phyloP scores from a whole-genome alignment of 371 early-diverging fungal species.

The Phascolomyces articulosus region DNA sequence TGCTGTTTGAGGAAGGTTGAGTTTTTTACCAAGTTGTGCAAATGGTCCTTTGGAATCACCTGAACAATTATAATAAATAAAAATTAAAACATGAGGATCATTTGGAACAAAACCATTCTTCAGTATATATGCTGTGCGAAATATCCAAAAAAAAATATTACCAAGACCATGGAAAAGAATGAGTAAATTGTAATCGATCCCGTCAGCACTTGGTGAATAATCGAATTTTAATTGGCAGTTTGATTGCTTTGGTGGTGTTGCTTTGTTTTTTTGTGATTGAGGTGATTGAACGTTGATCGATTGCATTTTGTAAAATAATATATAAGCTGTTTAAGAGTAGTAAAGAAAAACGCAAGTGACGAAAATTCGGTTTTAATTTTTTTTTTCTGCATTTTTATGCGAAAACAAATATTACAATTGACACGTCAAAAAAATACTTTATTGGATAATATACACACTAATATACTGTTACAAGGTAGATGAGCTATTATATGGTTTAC shows the following conservation, averaged over 20 bases:
- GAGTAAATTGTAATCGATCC: conserved; percentile 70
- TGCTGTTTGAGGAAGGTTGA: conserved; percentile 74
- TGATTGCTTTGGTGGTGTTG: conserved; percentile 29
- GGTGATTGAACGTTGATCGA: conserved; percentile 31
- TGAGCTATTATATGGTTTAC: no score
- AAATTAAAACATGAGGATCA: background rate
- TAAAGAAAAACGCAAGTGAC: no score
- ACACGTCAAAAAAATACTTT: no score
- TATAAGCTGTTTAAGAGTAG: no score
- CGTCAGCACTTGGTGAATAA: conserved; percentile 59
- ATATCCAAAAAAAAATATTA: conserved; percentile 8
- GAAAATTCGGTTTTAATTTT: no score
- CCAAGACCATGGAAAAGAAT: conserved; percentile 76
- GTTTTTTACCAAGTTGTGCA: conserved; percentile 54
- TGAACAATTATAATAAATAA: background rate
- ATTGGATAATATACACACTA: no score
- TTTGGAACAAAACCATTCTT: no score
- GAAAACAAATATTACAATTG: no score
- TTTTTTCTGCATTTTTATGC: no score
- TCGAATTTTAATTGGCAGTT: conserved; percentile 48
- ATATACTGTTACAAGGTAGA: no score
- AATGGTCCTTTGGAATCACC: conserved; percentile 66
- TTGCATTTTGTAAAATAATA: conserved; percentile 24
- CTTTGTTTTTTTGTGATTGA: conserved; percentile 19
- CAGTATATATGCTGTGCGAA: background rate